Base-by-base conservation (phyloP, 129 eudicot species). In the Helianthus tuberosus region DNA sequence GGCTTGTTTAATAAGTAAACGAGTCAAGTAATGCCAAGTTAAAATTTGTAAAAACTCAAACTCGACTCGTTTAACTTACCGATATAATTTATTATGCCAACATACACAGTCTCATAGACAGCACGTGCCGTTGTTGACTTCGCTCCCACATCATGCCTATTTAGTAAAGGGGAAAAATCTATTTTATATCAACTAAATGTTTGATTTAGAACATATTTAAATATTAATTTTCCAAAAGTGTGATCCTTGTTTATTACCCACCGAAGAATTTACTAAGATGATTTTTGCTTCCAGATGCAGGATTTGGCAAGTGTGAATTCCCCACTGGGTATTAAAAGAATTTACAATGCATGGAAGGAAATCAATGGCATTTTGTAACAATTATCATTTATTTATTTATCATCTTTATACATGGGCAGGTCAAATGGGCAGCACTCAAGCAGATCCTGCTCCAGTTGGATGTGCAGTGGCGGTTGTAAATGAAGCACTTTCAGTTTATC, bases 251-350 rank as follows among this genome's bases (percentile, higher is more conserved):
- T 39, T 4, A 0, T 39, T 39, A 39, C 0, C 0, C 44, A 39
- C 44, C 44, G 44, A 39, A 58, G n/a, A 58, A 35, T 35, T 32
- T 35, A 61, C 17, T 61, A 16, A 61, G 15, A 2, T n/a, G 12
- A 11, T 52, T 17, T 53, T 15, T 35, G n/a, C 53, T 12, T 65
- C 17, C 49, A 53, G 47, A 41, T 78, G 87, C 89, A 90, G 98
- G 76, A 74, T 88, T 65, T 79, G 96, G 98, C 3, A 88, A 86
- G 66, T 93, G 98, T 78, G 98, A 88, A 59, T 81, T 93, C 38
- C 95, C 96, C 15, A 75, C 88, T 14, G 91, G 90, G 69, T 78
- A 86, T 67, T 89, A 47, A 71, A 7, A 41, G 8, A 29, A 71
- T 64, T 16, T 38, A 53, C 20, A 50, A 17, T 64, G 64, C 54